phyloP scores from a whole-genome alignment of 2,329 filamentous ascomycete species.

The Colletotrichum liaoningense region DNA sequence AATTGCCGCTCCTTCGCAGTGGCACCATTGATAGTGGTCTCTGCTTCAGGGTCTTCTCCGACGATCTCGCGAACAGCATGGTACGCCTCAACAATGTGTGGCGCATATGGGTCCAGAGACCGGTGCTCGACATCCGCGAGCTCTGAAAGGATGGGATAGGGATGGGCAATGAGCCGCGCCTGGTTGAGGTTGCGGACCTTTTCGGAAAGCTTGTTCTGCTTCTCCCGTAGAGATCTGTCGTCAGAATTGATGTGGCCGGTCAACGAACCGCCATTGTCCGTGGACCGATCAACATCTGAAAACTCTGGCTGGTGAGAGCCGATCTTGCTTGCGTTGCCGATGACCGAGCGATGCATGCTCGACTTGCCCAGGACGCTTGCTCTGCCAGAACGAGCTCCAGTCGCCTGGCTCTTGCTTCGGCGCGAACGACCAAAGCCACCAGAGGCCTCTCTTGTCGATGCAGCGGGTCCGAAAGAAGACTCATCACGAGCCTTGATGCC shows the following conservation, averaged over 20 bases:
- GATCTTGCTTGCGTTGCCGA: conserved; percentile 80
- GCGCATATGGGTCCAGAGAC: conserved; percentile 76
- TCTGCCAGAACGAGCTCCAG: conserved; percentile 69
- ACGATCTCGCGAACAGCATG: conserved; percentile 83
- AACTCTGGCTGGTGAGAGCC: conserved; percentile 70
- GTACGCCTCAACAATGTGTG: conserved; percentile 85
- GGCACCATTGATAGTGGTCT: conserved; percentile 68
- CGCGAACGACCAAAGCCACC: conserved; percentile 71
- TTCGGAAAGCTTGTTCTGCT: conserved; percentile 83
- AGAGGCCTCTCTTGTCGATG: conserved; percentile 58
- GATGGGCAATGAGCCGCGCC: conserved; percentile 72
- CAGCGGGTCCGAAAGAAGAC: conserved; percentile 44
- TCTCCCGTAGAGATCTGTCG: conserved; percentile 83
- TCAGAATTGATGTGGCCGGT: conserved; percentile 68
- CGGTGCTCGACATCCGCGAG: conserved; percentile 80
- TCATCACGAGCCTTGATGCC: conserved; percentile 78
- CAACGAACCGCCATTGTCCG: conserved; percentile 57
- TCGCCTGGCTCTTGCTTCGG: conserved; percentile 59
- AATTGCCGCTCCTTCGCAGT: conserved; percentile 82
- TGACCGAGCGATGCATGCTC: conserved; percentile 83
- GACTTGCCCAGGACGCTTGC: conserved; percentile 65
- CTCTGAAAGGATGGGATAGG: conserved; percentile 80
- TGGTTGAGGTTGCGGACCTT: conserved; percentile 84
- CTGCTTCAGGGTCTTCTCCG: conserved; percentile 73
- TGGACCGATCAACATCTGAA: conserved; percentile 73